Base-by-base conservation (phyloP, 78 protist genomes). In the Dictyostelium purpureum region DNA sequence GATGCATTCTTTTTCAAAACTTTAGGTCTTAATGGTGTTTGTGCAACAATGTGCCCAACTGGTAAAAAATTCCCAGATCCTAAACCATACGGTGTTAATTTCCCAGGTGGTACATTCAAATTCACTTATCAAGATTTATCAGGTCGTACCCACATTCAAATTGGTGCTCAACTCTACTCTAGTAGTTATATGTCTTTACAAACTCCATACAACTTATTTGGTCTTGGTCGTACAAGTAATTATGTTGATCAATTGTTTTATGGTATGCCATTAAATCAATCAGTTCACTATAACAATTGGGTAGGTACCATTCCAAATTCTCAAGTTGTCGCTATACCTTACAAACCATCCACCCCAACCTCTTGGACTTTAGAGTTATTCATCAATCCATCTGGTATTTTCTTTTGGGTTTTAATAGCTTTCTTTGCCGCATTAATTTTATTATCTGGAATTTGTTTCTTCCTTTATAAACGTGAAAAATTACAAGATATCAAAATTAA, bases 1-100 rank as follows among this genome's bases (percentile, higher is more conserved):
- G 96, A 94, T 61, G 96, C 96, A 0, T 82, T 89, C 79, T 94
- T 94, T 56, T 63, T 94, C 83, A 94, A 94, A 42, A 80, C 96
- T 0, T 42, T 79, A 1, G 96, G 96, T 42, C 56, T 94, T 12
- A 94, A 94, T 38, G 96, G 96, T 10, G 94, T 88, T 19, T 94
- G 96, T 24, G 63, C 87, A 6, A 78, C 83, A 6, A 81, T 90
- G 96, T 94, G 96, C 37, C 82, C 89, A 19, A 75, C 63, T 19
- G 77, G 83, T 11, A 51, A 65, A 0, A 85, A 78, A 35, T 83
- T 93, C 76, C 82, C 96, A 5, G 21, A 40, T 19, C 89, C 89
- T 21, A 74, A 94, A 31, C 96, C 96, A 0, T 94, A 80, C 19
- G 96, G 96, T 24, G 94, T 94, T 19, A 94, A 94, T 61, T 65